Evolutionary conservation across 1,139 yeast genomes (phyloP).

Genomic region (Zygoascus meyerae): DNA sequence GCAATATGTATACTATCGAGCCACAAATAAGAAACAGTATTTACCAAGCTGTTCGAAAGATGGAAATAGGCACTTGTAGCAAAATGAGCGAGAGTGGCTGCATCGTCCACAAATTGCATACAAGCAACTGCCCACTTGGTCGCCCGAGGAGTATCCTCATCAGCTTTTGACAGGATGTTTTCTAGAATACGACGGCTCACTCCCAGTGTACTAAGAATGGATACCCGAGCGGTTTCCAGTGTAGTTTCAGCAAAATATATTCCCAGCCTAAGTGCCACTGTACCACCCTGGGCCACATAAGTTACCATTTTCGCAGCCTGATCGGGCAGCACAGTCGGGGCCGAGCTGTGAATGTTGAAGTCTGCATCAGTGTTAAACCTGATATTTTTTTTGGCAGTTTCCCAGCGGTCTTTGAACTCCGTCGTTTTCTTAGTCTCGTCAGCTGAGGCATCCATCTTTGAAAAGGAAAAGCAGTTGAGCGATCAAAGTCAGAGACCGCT

Average conservation of each 20-base stretch:
- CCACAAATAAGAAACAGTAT: conserved; percentile 26
- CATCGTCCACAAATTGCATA: conserved; percentile 22
- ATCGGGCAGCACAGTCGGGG: conserved; percentile 27
- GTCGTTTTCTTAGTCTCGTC: too few species aligned
- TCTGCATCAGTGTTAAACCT: not conserved
- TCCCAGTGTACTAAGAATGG: conserved; percentile 28
- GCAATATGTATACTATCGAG: conserved; percentile 31
- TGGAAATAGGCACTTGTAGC: conserved; percentile 31
- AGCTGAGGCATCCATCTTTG: too few species aligned
- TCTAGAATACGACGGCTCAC: conserved; percentile 30
- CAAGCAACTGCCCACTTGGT: conserved; percentile 22
- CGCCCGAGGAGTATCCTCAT: conserved; percentile 28
- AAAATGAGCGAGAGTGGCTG: conserved; percentile 29
- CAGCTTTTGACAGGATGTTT: conserved; percentile 27
- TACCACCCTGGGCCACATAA: conserved; percentile 27
- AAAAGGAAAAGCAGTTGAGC: too few species aligned
- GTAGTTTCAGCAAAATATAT: conserved; percentile 27
- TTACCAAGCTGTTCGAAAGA: conserved; percentile 24
- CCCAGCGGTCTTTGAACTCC: too few species aligned
- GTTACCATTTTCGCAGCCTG: conserved; percentile 28
- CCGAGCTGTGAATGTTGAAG: not conserved
- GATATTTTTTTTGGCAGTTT: too few species aligned
- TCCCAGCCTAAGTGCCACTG: conserved; percentile 27
- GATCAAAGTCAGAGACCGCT: too few species aligned
- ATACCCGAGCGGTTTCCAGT: conserved; percentile 27